Percentiles rank a stretch among this genome's conserved stretches.
Evolutionary conservation across 2,329 filamentous ascomycete genomes (phyloP).

Genomic region (Grosmannia penicillata): DNA sequence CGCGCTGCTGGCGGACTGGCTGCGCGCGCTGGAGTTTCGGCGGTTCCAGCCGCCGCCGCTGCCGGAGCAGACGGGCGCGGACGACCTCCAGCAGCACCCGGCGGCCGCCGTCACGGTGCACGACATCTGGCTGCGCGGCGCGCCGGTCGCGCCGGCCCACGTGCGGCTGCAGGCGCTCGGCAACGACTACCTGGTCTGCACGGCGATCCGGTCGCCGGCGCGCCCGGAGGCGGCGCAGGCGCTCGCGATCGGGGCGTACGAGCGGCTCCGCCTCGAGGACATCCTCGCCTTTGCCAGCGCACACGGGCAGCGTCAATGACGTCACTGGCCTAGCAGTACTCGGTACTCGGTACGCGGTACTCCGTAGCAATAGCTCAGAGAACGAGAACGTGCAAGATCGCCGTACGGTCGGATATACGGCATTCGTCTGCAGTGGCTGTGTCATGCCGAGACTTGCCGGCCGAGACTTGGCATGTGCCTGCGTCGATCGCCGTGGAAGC

Average conservation of each 20-base stretch:
- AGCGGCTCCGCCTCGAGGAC: constrained; percentile 27
- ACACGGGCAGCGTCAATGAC: too few species aligned
- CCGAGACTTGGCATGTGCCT: too few species aligned
- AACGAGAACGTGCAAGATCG: too few species aligned
- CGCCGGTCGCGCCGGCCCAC: constrained; percentile 25
- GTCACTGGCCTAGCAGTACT: too few species aligned
- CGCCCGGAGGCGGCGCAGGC: constrained; percentile 22
- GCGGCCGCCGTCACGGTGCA: constrained; percentile 19
- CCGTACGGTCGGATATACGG: too few species aligned
- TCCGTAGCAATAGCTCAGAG: too few species aligned
- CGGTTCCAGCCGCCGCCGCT: constrained; percentile 40
- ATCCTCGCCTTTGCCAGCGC: constrained; percentile 29
- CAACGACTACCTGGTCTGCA: constrained; percentile 38
- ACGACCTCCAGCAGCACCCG: constrained; percentile 15
- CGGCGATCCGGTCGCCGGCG: constrained; percentile 29
- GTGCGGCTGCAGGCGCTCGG: constrained; percentile 28
- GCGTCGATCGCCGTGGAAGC: too few species aligned
- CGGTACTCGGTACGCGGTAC: too few species aligned
- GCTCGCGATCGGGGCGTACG: constrained; percentile 24
- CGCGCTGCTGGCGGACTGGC: constrained; percentile 59
- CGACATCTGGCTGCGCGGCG: constrained; percentile 24
- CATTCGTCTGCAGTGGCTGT: too few species aligned
- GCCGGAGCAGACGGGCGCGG: background rate
- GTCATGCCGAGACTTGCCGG: too few species aligned
- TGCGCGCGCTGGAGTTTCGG: constrained; percentile 54